Percentiles rank a stretch among this genome's conserved stretches.
phyloP scores from a whole-genome alignment of 805 yeast species.

The Sungouiella blattae region DNA sequence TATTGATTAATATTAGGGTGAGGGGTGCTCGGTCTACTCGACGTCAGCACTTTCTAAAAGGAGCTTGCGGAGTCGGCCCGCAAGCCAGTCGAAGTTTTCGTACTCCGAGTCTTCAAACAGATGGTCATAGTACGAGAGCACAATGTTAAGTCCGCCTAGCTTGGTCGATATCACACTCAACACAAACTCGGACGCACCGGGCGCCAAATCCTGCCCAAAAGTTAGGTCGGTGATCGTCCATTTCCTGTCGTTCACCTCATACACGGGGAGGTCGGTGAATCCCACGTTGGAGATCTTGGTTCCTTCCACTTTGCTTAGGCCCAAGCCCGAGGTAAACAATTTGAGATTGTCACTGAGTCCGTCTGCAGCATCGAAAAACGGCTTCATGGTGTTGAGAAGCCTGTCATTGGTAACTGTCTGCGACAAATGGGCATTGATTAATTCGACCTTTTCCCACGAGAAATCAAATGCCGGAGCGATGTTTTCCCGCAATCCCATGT shows the following conservation, averaged over 20 bases:
- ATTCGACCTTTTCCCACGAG: slow-evolving; percentile 30
- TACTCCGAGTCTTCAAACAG: slow-evolving; percentile 21
- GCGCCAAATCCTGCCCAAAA: slow-evolving; percentile 36
- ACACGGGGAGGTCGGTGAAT: slow-evolving; percentile 19
- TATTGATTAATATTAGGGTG: background rate
- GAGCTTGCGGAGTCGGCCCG: slow-evolving; percentile 11
- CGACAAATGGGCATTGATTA: slow-evolving; percentile 18
- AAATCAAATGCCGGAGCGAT: slow-evolving; percentile 29
- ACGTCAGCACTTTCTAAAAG: background rate
- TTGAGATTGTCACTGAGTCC: slow-evolving; percentile 13
- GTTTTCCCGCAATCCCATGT: slow-evolving; percentile 27
- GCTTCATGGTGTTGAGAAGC: slow-evolving; percentile 20
- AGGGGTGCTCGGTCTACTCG: no score
- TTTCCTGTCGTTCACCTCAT: slow-evolving; percentile 2
- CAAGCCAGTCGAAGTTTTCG: slow-evolving; percentile 22
- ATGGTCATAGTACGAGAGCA: slow-evolving; percentile 28
- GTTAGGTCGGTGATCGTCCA: slow-evolving; percentile 30
- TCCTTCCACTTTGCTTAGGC: slow-evolving; percentile 27
- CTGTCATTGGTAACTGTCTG: slow-evolving; percentile 18
- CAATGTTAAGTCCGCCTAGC: slow-evolving; percentile 33
- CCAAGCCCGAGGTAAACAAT: slow-evolving; percentile 22
- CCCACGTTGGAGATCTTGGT: slow-evolving; percentile 38
- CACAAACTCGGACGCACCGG: slow-evolving; percentile 33
- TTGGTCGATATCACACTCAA: slow-evolving; percentile 27
- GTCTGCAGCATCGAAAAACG: slow-evolving; percentile 16